Evolutionary conservation across 1,284 basidiomycete genomes (phyloP).

Genomic region (Stygiomarasmius scandens): DNA sequence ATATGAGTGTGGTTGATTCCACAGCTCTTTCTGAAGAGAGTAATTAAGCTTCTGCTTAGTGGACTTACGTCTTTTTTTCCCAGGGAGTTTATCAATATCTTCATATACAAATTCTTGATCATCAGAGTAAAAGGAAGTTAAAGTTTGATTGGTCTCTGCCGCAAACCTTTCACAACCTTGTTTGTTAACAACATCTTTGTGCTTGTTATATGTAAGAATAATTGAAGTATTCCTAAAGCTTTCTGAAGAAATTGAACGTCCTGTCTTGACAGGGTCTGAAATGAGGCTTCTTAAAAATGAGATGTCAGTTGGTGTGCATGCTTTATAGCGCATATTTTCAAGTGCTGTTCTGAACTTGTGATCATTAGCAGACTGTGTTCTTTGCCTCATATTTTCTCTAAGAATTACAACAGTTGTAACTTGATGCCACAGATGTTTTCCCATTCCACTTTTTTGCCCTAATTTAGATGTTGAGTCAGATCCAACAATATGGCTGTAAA

Average conservation of each 20-base stretch:
- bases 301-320: conserved; percentile 36
- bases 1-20: conserved; percentile 19
- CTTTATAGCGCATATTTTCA: conserved; percentile 23
- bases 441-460: conserved; percentile 25
- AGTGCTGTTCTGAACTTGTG: conserved; percentile 29
- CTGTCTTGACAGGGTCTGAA: conserved; percentile 6
- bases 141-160: conserved; percentile 1
- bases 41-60: background rate
- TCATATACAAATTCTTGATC: conserved; percentile 1
- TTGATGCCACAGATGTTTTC: conserved; percentile 38
- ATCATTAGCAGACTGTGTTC: conserved; percentile 24
- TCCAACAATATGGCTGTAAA: conserved; percentile 8
- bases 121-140: conserved; percentile 15
- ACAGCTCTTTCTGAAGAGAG: conserved; percentile 19
- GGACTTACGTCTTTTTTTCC: background rate
- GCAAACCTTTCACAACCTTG: conserved; percentile 21
- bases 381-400: conserved; percentile 40
- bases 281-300: conserved; percentile 28
- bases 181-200: conserved; percentile 20
- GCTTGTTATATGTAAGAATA: conserved; percentile 19
- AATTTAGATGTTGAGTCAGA: conserved; percentile 1
- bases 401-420: conserved; percentile 38
- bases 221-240: conserved; percentile 16
- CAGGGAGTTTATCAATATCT: background rate
- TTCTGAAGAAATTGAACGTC: conserved; percentile 14